Evolutionary conservation across 805 yeast genomes (phyloP), one percentile per base, ranked within the genome.

Genomic region (Phaffomyces antillensis): DNA sequence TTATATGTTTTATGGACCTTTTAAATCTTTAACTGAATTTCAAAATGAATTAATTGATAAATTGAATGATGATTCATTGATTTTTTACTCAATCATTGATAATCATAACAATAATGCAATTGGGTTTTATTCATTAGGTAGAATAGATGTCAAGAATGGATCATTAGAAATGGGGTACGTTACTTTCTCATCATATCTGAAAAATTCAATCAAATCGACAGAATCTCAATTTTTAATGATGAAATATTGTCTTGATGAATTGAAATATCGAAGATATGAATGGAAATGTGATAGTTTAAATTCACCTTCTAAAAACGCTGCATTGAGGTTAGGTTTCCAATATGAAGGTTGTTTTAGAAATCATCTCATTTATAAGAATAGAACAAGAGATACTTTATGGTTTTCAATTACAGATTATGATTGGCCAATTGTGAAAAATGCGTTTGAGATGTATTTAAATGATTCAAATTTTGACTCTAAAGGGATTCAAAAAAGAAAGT

Each of bases 241-340:
- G 46, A 30, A 33, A 10, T 39, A 43, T 24, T 37, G 13, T 15
- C 36, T 43, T 17, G 46, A 40, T 18, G 32, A 31, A 8, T 18
- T 43, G 32, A 36, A 34, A 5, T 43, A 36, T 32, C 35, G 43
- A 28, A 37, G 46, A 17, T 43, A 43, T 26, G 46, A 43, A 43
- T 43, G 46, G 46, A 43, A 43, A 25, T 39, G 42, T 34, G 46
- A 43, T 36, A 31, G 25, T 23, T 26, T 36, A 11, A 43, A 43
- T 24, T 24, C 15, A 2, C 46, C 46, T 5, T 43, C 46, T 4
- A 39, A 16, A 16, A 36, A 13, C 1, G 46, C 46, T n/a, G 46
- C 46, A 12, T 9, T 11, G n/a, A 39, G 46, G 13, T 16, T 43
- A 15, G 46, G 46, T 11, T 43, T 43, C 33, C 13, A 30, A 10